Evolutionary conservation across 495 filamentous ascomycete genomes (phyloP).

Genomic region (Xylaria nigripes): DNA sequence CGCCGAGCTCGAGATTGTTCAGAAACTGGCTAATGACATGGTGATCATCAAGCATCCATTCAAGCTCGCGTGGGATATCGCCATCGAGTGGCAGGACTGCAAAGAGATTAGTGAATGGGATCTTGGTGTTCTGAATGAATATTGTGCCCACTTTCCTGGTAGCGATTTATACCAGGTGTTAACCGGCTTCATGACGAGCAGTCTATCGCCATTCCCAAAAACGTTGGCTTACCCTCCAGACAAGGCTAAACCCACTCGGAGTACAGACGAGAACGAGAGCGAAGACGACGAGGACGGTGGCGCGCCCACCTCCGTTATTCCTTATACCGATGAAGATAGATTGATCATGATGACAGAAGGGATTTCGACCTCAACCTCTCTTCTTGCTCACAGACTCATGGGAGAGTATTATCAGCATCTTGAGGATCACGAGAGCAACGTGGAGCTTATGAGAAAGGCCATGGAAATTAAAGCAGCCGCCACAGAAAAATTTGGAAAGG

Average conservation of each 20-base stretch:
- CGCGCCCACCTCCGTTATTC: constrained; percentile 38
- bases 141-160: constrained; percentile 75
- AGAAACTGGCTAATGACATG: constrained; percentile 74
- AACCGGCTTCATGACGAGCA: constrained; percentile 69
- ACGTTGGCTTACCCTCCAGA: constrained; percentile 14
- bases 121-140: constrained; percentile 63
- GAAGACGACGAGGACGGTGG: constrained; percentile 48
- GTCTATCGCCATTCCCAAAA: constrained; percentile 73
- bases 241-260: constrained; percentile 9
- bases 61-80: constrained; percentile 80
- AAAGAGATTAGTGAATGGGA: constrained; percentile 67
- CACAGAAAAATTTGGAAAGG: constrained; percentile 54
- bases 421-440: constrained; percentile 79
- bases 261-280: constrained; percentile 34
- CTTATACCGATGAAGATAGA: constrained; percentile 59
- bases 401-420: constrained; percentile 75
- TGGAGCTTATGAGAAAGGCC: constrained; percentile 69
- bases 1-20: constrained; percentile 58
- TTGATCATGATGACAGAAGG: constrained; percentile 79
- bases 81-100: constrained; percentile 80
- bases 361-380: constrained; percentile 61
- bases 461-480: constrained; percentile 51
- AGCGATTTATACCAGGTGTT: constrained; percentile 72
- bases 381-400: constrained; percentile 77
- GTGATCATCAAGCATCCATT: constrained; percentile 94